These are phyloP conservation scores for Arabis alpina DNA, from an alignment of 345 rosid genomes.

Conservation along the genomic window DNA sequence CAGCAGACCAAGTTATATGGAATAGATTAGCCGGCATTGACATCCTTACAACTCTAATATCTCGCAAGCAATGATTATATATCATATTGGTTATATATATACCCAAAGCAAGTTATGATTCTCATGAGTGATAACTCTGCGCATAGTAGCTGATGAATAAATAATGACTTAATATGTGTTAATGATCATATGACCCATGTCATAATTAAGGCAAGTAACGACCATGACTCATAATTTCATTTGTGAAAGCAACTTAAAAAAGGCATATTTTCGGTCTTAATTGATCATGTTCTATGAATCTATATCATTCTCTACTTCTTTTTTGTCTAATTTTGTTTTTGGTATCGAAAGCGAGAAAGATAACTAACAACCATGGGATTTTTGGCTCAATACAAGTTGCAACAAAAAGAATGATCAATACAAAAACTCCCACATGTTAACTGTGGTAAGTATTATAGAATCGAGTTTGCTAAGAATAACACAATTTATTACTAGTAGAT, in stretches of 20 bases:
- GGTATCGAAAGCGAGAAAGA: background rate
- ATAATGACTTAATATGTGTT: background rate
- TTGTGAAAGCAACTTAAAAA: background rate
- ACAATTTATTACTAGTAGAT: background rate
- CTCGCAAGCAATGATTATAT: no score
- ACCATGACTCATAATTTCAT: background rate
- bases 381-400: background rate
- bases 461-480: background rate
- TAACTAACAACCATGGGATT: background rate
- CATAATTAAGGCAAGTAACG: background rate
- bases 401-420: background rate
- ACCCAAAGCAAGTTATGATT: no score
- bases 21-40: no score
- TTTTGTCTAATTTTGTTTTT: background rate
- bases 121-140: no score
- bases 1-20: no score
- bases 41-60: no score
- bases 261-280: background rate
- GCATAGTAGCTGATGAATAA: no score
- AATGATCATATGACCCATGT: background rate
- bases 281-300: background rate
- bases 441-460: no score
- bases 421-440: no score
- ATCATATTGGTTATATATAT: no score
- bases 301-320: background rate